Percentiles rank a stretch among this genome's conserved stretches.
Evolutionary conservation across 345 rosid genomes (phyloP).

Genomic region (Syzygium oleosum): DNA sequence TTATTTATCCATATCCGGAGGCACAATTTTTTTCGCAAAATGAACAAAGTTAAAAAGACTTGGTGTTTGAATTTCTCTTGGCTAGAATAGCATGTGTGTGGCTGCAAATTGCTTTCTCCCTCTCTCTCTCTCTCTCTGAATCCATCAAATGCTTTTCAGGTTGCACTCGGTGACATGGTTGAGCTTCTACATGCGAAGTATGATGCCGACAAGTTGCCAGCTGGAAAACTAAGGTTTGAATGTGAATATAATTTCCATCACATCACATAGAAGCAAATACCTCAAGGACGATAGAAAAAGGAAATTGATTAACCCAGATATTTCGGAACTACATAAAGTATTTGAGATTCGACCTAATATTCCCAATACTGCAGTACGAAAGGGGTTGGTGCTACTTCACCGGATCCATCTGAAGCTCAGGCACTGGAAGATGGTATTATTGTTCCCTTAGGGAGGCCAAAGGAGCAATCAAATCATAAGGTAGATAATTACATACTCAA

Average conservation of each 20-base stretch:
- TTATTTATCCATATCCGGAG: neutral
- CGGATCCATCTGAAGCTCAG: constrained; percentile 51
- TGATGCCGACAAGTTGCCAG: constrained; percentile 63
- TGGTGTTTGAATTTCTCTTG: neutral
- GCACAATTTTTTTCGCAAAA: neutral
- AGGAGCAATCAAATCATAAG: constrained; percentile 21
- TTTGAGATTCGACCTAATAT: neutral
- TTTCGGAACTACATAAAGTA: neutral
- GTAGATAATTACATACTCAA: constrained; percentile 5
- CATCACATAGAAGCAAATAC: neutral
- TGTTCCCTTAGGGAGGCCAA: constrained; percentile 80
- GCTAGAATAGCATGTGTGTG: neutral
- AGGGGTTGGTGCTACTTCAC: constrained; percentile 72
- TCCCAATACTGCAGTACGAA: constrained; percentile 47
- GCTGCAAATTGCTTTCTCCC: neutral
- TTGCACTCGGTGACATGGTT: constrained; percentile 86
- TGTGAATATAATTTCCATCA: neutral
- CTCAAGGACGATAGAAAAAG: neutral
- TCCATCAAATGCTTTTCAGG: constrained; percentile 25
- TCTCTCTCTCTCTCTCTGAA: neutral
- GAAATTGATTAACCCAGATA: neutral
- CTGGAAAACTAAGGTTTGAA: constrained; percentile 76
- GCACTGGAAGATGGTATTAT: constrained; percentile 50
- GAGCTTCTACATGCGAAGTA: constrained; percentile 52
- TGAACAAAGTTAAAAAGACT: neutral